These are phyloP conservation scores for Nyssa sinensis DNA, from an alignment of 148 eudicot species.

Conservation along the genomic window DNA sequence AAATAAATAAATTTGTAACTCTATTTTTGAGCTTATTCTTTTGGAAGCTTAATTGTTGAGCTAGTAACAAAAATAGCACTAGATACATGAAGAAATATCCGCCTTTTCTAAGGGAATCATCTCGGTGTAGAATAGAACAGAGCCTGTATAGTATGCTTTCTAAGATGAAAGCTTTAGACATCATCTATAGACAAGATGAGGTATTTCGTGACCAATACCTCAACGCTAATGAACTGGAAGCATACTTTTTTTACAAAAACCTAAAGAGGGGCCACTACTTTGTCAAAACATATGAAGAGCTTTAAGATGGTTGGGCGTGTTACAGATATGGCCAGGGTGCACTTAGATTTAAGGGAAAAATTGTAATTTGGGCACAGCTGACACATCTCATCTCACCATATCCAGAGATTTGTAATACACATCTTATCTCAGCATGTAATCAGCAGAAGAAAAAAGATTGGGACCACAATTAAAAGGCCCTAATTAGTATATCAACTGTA, in stretches of 20 bases:
- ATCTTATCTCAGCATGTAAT: too few species aligned
- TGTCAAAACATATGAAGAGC: too few species aligned
- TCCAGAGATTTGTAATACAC: too few species aligned
- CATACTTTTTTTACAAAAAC: background rate
- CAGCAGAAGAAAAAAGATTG: too few species aligned
- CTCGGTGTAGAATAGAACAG: background rate
- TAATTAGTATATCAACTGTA: too few species aligned
- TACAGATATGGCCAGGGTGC: too few species aligned
- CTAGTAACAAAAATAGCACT: background rate
- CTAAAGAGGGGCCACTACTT: background rate
- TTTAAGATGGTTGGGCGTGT: background rate
- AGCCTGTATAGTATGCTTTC: background rate
- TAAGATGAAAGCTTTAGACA: background rate
- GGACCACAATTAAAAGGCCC: too few species aligned
- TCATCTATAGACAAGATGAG: background rate
- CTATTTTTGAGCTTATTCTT: background rate
- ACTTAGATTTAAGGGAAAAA: too few species aligned
- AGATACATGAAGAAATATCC: background rate
- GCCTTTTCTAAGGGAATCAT: background rate
- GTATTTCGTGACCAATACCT: background rate
- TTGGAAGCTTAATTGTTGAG: background rate
- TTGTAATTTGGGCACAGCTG: too few species aligned
- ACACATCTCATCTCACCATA: too few species aligned
- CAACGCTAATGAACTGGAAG: background rate
- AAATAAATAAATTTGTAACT: too few species aligned